Evolutionary conservation across 768 basidiomycete species (phyloP).

Genomic region (Myochromella boudieri): DNA sequence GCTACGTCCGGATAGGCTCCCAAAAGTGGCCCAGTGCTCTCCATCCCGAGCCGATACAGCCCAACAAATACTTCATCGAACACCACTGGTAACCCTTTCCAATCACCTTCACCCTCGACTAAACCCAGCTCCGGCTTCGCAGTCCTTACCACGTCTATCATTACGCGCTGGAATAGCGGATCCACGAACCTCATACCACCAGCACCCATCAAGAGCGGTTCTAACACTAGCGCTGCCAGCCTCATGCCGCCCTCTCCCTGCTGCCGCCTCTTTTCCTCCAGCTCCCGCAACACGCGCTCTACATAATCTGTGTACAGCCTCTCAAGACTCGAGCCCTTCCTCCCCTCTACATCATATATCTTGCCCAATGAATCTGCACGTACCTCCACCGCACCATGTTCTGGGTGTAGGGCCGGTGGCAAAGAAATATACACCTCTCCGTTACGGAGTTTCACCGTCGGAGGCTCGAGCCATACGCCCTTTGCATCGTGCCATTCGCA

Average conservation of each 20-base stretch:
- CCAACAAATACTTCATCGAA: slow-evolving; percentile 97
- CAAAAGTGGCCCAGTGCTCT: slow-evolving; percentile 63
- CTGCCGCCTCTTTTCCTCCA: slow-evolving; percentile 37
- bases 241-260: slow-evolving; percentile 21
- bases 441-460: slow-evolving; percentile 67
- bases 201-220: slow-evolving; percentile 92
- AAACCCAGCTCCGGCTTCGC: slow-evolving; percentile 7
- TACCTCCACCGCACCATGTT: slow-evolving; percentile 22
- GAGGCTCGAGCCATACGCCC: slow-evolving; percentile 93
- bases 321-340: slow-evolving; percentile 64
- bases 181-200: slow-evolving; percentile 98
- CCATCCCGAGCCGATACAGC: slow-evolving; percentile 81
- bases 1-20: slow-evolving; percentile 83
- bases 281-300: slow-evolving; percentile 42
- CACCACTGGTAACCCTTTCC: slow-evolving; percentile 82
- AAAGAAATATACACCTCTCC: slow-evolving; percentile 56
- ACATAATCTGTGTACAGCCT: slow-evolving; percentile 63
- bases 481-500: slow-evolving; percentile 96
- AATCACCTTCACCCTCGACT: slow-evolving; percentile 24
- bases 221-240: slow-evolving; percentile 80
- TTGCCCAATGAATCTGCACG: slow-evolving; percentile 48
- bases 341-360: slow-evolving; percentile 68
- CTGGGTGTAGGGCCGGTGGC: slow-evolving; percentile 37
- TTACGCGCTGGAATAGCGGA: slow-evolving; percentile 88
- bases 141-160: slow-evolving; percentile 77